A percentile compares a stretch with the other conserved stretches of the same genome.
Evolutionary conservation across 805 yeast species (phyloP).

Genomic region (Barnettozyma vustinii): DNA sequence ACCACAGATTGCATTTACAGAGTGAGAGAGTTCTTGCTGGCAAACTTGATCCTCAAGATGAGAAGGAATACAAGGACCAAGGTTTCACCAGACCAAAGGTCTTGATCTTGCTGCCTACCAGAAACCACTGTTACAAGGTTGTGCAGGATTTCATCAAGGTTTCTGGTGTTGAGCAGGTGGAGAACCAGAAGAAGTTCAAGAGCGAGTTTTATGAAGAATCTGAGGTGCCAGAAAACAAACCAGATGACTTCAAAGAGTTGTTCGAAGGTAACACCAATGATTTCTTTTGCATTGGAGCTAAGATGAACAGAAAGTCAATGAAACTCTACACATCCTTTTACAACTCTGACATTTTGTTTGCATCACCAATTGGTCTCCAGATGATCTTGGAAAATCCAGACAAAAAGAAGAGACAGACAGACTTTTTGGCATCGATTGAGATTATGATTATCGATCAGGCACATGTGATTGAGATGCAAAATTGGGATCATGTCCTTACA

Average conservation of each 20-base stretch:
- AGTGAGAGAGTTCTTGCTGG: slow-evolving; percentile 35
- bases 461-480: slow-evolving; percentile 85
- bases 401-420: slow-evolving; percentile 57
- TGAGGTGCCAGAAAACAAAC: slow-evolving; percentile 47
- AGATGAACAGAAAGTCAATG: slow-evolving; percentile 81
- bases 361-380: slow-evolving; percentile 87
- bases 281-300: slow-evolving; percentile 85
- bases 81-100: slow-evolving; percentile 94
- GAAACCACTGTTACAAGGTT: slow-evolving; percentile 68
- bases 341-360: slow-evolving; percentile 78
- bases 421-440: slow-evolving; percentile 87
- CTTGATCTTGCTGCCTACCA: slow-evolving; percentile 75
- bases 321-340: slow-evolving; percentile 82
- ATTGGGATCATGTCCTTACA: slow-evolving; percentile 77
- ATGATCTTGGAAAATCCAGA: slow-evolving; percentile 67
- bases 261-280: slow-evolving; percentile 91
- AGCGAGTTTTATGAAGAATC: slow-evolving; percentile 59
- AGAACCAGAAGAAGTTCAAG: slow-evolving; percentile 71
- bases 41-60: slow-evolving; percentile 34
- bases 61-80: slow-evolving; percentile 77
- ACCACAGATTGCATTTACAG: slow-evolving; percentile 44
- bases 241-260: slow-evolving; percentile 72
- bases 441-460: slow-evolving; percentile 74
- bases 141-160: slow-evolving; percentile 55
- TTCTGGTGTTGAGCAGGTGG: slow-evolving; percentile 70